These are phyloP conservation scores for Butyriboletus loyo DNA, from an alignment of 768 basidiomycete species.

Conservation along the genomic window DNA sequence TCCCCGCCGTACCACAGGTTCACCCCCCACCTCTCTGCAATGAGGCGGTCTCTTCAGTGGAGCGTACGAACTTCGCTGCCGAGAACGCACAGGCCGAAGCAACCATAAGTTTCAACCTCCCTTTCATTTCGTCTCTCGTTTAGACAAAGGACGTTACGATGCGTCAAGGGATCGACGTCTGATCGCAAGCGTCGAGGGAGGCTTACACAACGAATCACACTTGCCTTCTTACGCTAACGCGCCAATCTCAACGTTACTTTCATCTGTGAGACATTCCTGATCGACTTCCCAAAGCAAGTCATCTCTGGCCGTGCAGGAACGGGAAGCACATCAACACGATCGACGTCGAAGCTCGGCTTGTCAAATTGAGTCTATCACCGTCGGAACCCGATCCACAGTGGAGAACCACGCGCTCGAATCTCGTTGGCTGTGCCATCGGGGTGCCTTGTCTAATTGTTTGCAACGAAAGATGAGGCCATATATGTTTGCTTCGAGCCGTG, in stretches of 20 bases:
- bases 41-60: too few relatives aligned
- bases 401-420: constrained; percentile 19
- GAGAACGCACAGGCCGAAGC: background rate
- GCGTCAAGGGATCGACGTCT: constrained; percentile 14
- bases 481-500: constrained; percentile 9
- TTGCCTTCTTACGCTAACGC: constrained; percentile 3
- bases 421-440: constrained; percentile 18
- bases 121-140: constrained; percentile 11
- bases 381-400: constrained; percentile 12
- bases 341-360: constrained; percentile 21
- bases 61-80: background rate
- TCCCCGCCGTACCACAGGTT: background rate
- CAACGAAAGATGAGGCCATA: constrained; percentile 9
- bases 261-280: constrained; percentile 5
- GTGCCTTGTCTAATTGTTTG: constrained; percentile 19
- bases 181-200: constrained; percentile 2
- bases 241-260: constrained; percentile 13
- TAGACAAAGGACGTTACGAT: constrained; percentile 1
- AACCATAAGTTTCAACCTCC: background rate
- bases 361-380: constrained; percentile 15
- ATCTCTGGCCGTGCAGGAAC: constrained; percentile 16
- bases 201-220: background rate
- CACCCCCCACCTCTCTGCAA: background rate
- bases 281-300: constrained; percentile 20
- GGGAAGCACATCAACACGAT: constrained; percentile 19